A percentile compares a stretch with the other conserved stretches of the same genome.
phyloP scores from a whole-genome alignment of 257 asterid species.

The Petrea volubilis region DNA sequence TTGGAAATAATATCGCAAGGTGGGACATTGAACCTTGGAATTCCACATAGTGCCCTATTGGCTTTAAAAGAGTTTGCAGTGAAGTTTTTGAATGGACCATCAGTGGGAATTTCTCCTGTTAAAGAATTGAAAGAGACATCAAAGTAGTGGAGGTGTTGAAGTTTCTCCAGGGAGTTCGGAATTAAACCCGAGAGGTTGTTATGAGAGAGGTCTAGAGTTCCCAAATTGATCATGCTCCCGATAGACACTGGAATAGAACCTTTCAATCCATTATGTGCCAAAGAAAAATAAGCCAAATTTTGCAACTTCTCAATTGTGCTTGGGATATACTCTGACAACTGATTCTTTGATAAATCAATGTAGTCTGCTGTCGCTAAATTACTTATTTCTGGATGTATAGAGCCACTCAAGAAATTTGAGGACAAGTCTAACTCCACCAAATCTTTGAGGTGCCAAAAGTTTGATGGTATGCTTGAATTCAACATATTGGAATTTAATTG shows the following conservation, averaged over 20 bases:
- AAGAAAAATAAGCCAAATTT: conserved; percentile 23
- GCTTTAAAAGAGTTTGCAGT: conserved; percentile 17
- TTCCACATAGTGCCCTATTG: conserved; percentile 13
- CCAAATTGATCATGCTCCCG: too few relatives aligned
- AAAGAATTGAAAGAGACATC: conserved; percentile 19
- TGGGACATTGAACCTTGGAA: too few relatives aligned
- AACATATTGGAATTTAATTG: conserved; percentile 26
- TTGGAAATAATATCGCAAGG: too few relatives aligned
- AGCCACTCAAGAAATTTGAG: conserved; percentile 34
- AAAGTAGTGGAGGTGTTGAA: conserved; percentile 16
- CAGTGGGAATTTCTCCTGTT: conserved; percentile 22
- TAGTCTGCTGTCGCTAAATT: conserved; percentile 20
- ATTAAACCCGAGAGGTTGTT: conserved; percentile 34
- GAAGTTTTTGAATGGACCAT: conserved; percentile 23
- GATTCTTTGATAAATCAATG: conserved; percentile 34
- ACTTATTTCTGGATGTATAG: conserved; percentile 25
- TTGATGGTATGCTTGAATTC: conserved; percentile 28
- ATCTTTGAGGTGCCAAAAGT: conserved; percentile 29
- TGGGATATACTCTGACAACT: too few relatives aligned
- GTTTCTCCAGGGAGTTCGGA: conserved; percentile 32
- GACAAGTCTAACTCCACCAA: conserved; percentile 32
- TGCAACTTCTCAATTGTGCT: too few relatives aligned
- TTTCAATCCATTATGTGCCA: conserved; percentile 32
- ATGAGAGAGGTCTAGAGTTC: too few relatives aligned
- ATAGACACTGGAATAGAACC: conserved; percentile 38